Evolutionary conservation across 345 rosid genomes (phyloP), one percentile per base, ranked within the genome.

Genomic region (Raphanus sativus): DNA sequence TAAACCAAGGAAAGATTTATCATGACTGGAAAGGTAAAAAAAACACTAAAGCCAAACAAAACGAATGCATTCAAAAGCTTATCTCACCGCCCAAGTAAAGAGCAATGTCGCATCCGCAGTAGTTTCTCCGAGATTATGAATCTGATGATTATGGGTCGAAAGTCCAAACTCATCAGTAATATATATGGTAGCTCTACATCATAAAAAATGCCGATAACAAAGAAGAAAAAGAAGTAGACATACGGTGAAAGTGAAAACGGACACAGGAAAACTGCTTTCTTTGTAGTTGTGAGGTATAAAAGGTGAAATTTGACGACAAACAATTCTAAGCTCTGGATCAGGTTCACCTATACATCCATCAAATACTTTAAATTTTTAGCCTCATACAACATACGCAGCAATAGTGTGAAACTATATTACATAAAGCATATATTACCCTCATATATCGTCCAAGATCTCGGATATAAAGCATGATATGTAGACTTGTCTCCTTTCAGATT

Each of bases 31-130:
- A 56, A 8, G 7, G 7, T 40, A 2, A 28, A 28, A 54, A 62
- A 56, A 8, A 6, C 8, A 7, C 11, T 25, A 33, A 63, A 60
- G 17, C 30, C 25, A 61, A 12, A 28, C 55, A 8, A 42, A 45
- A 62, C 29, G 50, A 38, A 17, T 64, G 54, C 62, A 61, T 40
- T 63, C 13, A 36, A 55, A 6, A 65, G 52, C 55, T 16, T 17
- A 30, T 82, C 96, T 87, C 83, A 95, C 99, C 25, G 97, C 83
- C 97, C 98, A 95, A n/a, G 98, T 89, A 80, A 95, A 95, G 81
- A 95, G 97, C 85, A 91, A 83, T 36, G 92, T 84, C 73, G 80
- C 89, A 77, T 91, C 83, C 1, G 97, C 99, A 62, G 80, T 40
- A 58, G 90, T 83, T 58, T 85, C 79, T 77, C 98, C 96, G 50